Base-by-base conservation (phyloP, 805 yeast species). In the Wickerhamomyces alni region DNA sequence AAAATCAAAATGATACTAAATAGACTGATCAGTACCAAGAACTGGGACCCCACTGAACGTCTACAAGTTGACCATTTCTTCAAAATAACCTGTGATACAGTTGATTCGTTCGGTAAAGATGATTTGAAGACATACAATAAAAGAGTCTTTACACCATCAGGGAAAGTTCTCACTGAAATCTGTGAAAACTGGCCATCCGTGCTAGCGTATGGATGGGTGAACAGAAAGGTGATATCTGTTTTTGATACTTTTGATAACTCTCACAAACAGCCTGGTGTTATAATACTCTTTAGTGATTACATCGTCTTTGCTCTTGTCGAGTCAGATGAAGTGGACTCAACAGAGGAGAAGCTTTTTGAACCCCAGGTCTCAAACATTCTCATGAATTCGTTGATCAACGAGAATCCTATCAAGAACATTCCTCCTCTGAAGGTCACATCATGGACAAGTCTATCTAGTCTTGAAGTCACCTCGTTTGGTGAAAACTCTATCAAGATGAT, bases 351-450 rank as follows among this genome's bases (percentile, higher is more conserved):
- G 5, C 15, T 38, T 8, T 48, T 56, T 31, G 61, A 64, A 34
- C 84, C 93, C 2, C 70, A 82, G 3, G 67, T 84, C 12, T 72
- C 95, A 0, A 96, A 88, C 58, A 70, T 87, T 35, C 63, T 91
- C 43, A 87, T 89, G 95, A 95, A 89, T 53, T 87, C 96, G 0
- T 67, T 91, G 55, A 77, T 85, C 24, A 91, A 91, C 56, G 94
- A 87, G 51, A 81, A 80, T 18, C 93, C 95, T 0, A 68, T 91
- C 62, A 73, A 42, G 47, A 67, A 74, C 30, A 62, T 88, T 15
- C 96, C 97, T 0, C 65, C 67, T 21, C 67, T 91, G 67, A 66
- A 64, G 44, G 96, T 89, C 6, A 68, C 66, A 11, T 70, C 74
- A 4, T 87, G 93, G 85, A 72, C 82, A 21, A 67, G 70, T 11